Base-by-base conservation (phyloP, 2,329 filamentous ascomycete species). In the Talaromyces sp. region DNA sequence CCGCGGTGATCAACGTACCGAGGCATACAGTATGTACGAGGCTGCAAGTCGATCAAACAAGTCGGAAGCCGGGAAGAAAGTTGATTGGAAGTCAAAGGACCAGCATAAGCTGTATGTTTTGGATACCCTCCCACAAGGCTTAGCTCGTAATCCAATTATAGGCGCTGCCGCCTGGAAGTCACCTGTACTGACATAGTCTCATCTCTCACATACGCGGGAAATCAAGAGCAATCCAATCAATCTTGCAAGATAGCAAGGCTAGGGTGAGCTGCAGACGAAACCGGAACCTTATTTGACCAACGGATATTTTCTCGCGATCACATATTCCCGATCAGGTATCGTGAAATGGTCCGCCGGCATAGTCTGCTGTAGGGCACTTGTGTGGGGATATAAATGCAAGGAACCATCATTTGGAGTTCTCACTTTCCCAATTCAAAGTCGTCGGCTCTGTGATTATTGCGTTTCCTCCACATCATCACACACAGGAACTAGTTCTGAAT, bases 31-130 rank as follows among this genome's bases (percentile, higher is more conserved):
- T 40, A 21, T 39, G 43, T 56, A 40, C 36, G 45, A 39, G 36
- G 36, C 36, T 53, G 37, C 35, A 59, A 43, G 52, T 53, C 41
- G 39, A 59, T 53, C 57, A 59, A 59, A 59, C 57, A 43, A 48
- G 43, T 39, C 57, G 53, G 57, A 59, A 51, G 43, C 45, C 57
- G 53, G 57, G 33, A 59, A 31, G 28, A 22, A 31, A 45, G 21
- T 35, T 56, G 53, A 59, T 52, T 59, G 57, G 52, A 35, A 28
- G 43, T 22, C 39, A n/a, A 28, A 13, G 19, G 37, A 21, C 37
- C n/a, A 45, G 53, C 45, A 33, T 52, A n/a, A 33, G 40, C 22
- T 58, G 41, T 53, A 35, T 40, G 28, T 41, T 55, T 50, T 28
- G 21, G 19, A 19, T 31, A n/a, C 21, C 41, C 46, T 54, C 13